Conservation (phyloP, 1,284 basidiomycete species). For the Irpex sp. region DNA sequence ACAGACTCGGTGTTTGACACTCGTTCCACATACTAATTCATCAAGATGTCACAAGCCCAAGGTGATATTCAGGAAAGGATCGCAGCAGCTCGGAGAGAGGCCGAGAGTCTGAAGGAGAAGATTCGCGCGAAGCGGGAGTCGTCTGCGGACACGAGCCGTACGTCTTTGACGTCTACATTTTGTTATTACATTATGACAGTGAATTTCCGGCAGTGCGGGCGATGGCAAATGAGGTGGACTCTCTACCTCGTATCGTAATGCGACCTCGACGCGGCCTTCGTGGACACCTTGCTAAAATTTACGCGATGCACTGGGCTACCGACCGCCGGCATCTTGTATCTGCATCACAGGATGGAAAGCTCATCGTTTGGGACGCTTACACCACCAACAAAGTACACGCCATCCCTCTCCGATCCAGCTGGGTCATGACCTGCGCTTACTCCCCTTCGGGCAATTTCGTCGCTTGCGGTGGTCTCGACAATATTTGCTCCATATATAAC, state of each 20-base stretch:
- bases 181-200: background rate
- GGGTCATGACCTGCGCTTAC: conserved; percentile 99
- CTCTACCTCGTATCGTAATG: conserved; percentile 94
- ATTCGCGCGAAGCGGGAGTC: conserved; percentile 93
- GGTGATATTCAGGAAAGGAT: conserved; percentile 93
- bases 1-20: background rate
- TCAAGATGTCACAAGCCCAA: conserved; percentile 70
- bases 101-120: conserved; percentile 96
- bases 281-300: conserved; percentile 98
- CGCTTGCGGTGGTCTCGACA: conserved; percentile 98
- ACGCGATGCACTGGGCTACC: conserved; percentile 98
- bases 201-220: conserved; percentile 66
- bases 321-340: conserved; percentile 97
- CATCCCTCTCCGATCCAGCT: conserved; percentile 94
- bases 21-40: conserved; percentile 20
- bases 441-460: conserved; percentile 96
- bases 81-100: conserved; percentile 93
- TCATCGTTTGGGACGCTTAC: conserved; percentile 99
- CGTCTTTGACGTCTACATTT: conserved; percentile 34
- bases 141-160: conserved; percentile 93
- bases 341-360: conserved; percentile 97
- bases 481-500: conserved; percentile 98
- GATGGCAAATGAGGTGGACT: conserved; percentile 95
- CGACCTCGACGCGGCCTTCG: conserved; percentile 92
- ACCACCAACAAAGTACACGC: conserved; percentile 99